Evolutionary conservation across 257 asterid species (phyloP).

Genomic region (Mitragyna speciosa): DNA sequence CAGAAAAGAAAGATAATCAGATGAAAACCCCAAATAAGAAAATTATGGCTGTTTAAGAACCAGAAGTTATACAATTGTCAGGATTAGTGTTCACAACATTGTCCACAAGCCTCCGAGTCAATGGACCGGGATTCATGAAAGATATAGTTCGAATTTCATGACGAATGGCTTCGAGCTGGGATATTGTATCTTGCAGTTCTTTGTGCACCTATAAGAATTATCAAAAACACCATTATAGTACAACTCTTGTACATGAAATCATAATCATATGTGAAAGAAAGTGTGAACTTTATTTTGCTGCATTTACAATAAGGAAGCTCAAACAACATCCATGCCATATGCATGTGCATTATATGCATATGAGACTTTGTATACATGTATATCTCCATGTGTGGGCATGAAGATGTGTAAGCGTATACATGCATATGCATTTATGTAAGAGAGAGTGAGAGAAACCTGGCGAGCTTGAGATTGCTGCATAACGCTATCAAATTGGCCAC

Average conservation of each 20-base stretch:
- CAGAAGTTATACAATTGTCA: constrained; percentile 36
- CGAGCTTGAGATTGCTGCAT: constrained; percentile 89
- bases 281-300: background rate
- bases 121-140: constrained; percentile 69
- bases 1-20: constrained; percentile 2
- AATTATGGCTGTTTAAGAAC: background rate
- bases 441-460: constrained; percentile 47
- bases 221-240: background rate
- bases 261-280: background rate
- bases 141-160: constrained; percentile 74
- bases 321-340: background rate
- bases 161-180: constrained; percentile 83
- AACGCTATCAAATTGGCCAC: constrained; percentile 77
- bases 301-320: background rate
- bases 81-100: constrained; percentile 43
- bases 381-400: no score
- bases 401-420: no score
- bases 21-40: background rate
- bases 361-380: background rate
- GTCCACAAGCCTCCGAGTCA: constrained; percentile 69
- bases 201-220: constrained; percentile 64
- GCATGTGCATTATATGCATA: no score
- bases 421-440: background rate
- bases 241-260: background rate
- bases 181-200: constrained; percentile 85